A percentile compares a stretch with the other conserved stretches of the same genome.
Conservation (phyloP, 2,329 filamentous ascomycete species). For the Penicillium brasilianum region DNA sequence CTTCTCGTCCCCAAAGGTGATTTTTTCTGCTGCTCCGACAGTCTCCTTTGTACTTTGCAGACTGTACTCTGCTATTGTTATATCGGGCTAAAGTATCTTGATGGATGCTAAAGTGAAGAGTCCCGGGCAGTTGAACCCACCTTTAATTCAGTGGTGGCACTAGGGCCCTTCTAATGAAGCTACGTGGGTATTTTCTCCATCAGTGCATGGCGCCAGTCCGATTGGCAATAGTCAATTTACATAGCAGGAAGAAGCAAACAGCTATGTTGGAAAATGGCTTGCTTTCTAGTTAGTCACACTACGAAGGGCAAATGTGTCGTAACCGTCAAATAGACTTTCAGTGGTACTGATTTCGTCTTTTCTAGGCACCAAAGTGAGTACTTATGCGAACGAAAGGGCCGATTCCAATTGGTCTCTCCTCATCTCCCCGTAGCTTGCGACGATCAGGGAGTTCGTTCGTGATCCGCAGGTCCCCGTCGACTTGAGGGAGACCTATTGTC, state of each 20-base stretch:
- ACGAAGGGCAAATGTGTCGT: not conserved
- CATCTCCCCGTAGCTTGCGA: not conserved
- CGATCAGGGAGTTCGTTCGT: conserved; percentile 5
- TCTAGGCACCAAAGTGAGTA: too few species aligned
- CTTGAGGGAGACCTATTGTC: conserved; percentile 14
- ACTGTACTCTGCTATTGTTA: not conserved
- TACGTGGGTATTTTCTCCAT: conserved; percentile 1
- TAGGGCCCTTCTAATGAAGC: not conserved
- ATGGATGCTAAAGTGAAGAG: not conserved
- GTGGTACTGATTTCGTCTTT: not conserved
- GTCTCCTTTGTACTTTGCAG: not conserved
- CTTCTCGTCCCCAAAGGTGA: not conserved
- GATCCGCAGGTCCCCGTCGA: conserved; percentile 12
- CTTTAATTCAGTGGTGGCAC: not conserved
- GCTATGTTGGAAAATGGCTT: not conserved
- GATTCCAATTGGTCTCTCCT: not conserved
- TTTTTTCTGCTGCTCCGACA: not conserved
- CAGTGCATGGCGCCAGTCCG: conserved; percentile 7
- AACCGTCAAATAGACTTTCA: conserved; percentile 5
- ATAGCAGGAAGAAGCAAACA: not conserved
- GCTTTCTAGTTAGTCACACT: not conserved
- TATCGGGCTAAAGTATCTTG: not conserved
- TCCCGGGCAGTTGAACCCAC: not conserved
- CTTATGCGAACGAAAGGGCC: not conserved
- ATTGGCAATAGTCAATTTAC: conserved; percentile 10